These are phyloP conservation scores for Macrophomina tecta DNA, from an alignment of 2,329 filamentous ascomycete genomes.

Conservation along the genomic window DNA sequence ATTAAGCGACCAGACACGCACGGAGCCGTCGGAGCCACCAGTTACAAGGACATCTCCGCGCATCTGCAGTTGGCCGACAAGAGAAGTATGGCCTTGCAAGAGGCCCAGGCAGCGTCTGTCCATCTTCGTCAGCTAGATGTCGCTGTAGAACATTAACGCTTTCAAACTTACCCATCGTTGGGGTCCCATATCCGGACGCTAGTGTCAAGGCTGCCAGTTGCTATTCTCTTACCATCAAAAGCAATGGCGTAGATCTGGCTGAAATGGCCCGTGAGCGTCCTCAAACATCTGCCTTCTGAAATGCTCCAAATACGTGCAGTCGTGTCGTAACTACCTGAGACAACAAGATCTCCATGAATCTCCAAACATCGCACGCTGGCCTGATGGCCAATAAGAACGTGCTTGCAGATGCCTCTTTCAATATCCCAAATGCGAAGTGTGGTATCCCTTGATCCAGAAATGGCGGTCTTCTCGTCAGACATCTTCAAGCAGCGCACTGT, in stretches of 20 bases:
- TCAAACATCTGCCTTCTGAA: conserved; percentile 88
- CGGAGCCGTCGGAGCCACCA: conserved; percentile 93
- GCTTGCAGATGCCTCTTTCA: conserved; percentile 82
- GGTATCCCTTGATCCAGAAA: conserved; percentile 94
- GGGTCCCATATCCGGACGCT: conserved; percentile 98
- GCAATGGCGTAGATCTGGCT: conserved; percentile 99
- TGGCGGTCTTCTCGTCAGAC: conserved; percentile 91
- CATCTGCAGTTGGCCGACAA: conserved; percentile 97
- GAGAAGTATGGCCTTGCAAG: conserved; percentile 92
- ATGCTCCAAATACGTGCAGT: conserved; percentile 98
- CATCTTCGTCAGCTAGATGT: conserved; percentile 9
- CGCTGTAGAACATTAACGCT: conserved; percentile 56
- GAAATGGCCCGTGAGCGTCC: conserved; percentile 91
- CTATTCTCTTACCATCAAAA: conserved; percentile 91
- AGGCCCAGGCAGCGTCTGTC: conserved; percentile 72
- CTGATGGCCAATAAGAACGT: conserved; percentile 92
- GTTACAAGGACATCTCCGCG: conserved; percentile 93
- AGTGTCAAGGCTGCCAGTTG: conserved; percentile 94
- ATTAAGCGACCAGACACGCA: conserved; percentile 93
- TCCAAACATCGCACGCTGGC: conserved; percentile 94
- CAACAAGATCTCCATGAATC: conserved; percentile 93
- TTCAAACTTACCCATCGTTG: conserved; percentile 65
- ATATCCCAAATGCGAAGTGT: conserved; percentile 96
- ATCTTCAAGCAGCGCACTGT: conserved; percentile 98
- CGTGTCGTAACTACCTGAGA: conserved; percentile 98